Base-by-base conservation (phyloP, 768 basidiomycete species). In the Agaricus subrufescens region DNA sequence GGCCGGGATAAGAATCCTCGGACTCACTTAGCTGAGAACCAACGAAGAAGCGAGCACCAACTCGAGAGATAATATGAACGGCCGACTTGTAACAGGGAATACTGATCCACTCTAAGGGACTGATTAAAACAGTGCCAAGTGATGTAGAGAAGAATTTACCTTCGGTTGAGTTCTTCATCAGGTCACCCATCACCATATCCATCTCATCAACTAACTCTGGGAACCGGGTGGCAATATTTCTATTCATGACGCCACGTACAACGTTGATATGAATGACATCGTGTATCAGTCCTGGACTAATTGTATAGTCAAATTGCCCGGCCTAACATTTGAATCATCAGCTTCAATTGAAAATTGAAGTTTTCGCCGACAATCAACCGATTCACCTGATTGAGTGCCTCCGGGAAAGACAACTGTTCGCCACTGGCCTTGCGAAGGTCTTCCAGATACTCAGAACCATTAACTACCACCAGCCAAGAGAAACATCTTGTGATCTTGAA, bases 181-280 rank as follows among this genome's bases (percentile, higher is more conserved):
- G 10, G n/a, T 78, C 77, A 0, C 62, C 60, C 56, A 82, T 72
- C 2, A 81, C 69, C 4, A 63, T 56, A 10, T 69, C 59, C 26
- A 83, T 62, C 52, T 86, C 85, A 23, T 84, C 78, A 1, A 65
- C 68, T 11, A 85, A 47, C 6, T 66, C 69, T 19, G 71, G 65
- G 54, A 75, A 71, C 19, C 68, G 61, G 4, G 60, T 61, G 19
- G 62, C 66, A n/a, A 78, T 55, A 44, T 74, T 73, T 48, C 73
- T 62, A 7, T 70, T 74, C 23, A 76, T 65, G 15, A 65, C 63
- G 2, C 66, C 64, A 7, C 69, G 69, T 39, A 76, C 63, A n/a
- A 74, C 63, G 25, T 63, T 65, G 34, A 75, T 64, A 50, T 76
- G 74, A 57, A 74, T 75, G 0, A 67, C 67, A 53, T 75, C 67